Evolutionary conservation across 805 yeast species (phyloP), one percentile per base, ranked within the genome.

Genomic region (Lachancea sp.): DNA sequence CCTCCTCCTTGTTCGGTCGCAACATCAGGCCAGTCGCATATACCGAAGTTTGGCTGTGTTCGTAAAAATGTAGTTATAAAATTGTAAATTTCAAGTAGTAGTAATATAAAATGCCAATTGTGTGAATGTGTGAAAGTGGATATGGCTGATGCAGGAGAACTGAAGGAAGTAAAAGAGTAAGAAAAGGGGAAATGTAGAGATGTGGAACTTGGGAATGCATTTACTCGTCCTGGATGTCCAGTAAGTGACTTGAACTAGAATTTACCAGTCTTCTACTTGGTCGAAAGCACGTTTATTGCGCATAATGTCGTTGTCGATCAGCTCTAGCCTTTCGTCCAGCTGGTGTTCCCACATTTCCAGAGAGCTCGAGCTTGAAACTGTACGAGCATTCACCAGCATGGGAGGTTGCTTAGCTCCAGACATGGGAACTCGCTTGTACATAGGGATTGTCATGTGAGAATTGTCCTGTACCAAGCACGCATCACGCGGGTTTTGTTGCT

Each of bases 291-390:
- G 42, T 39, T 54, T 55, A 36, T 50, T 46, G 33, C 46, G 50
- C 52, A 40, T 49, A 32, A 50, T 48, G 43, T 52, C 51, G 39
- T 49, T 48, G 25, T 61, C 68, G 31, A 66, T 65, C 30, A 47
- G 51, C 34, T 60, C 48, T 33, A 66, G 48, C 48, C 68, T 56
- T 33, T 50, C 51, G 26, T 65, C 68, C 42, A 66, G 52, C 42
- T 55, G 54, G 36, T 50, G 54, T 42, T 65, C 69, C 70, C 70
- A 66, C 52, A 62, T 63, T 40, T 64, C 69, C 16, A 66, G 43
- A 34, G 63, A 60, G 12, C 69, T 64, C 26, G 60, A 58, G 16
- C 61, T 48, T 8, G 67, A 51, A 1, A 61, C 51, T n/a, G 64
- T 50, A 13, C 59, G 51, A 17, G 55, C 48, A 44, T 61, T 60